Conservation (phyloP, 345 rosid genomes). For the Eucalyptus virginea region DNA sequence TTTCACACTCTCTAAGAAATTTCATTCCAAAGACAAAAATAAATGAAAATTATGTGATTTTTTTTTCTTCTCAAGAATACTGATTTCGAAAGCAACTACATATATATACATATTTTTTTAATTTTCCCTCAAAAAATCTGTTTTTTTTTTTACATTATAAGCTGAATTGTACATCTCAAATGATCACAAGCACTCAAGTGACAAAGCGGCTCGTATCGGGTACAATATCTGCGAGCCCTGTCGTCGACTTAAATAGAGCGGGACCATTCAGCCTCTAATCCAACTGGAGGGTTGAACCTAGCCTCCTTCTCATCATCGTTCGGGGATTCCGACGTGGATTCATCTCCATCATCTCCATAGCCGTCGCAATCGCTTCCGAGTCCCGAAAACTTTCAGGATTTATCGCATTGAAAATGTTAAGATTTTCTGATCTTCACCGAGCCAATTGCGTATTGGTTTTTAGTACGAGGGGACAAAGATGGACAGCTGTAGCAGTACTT, state of each 20-base stretch:
- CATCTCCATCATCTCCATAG: not conserved
- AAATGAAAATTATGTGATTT: not conserved
- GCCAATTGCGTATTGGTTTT: not conserved
- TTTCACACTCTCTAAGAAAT: not conserved
- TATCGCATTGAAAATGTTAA: not conserved
- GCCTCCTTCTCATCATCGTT: not conserved
- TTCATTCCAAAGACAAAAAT: not conserved
- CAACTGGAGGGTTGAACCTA: not conserved
- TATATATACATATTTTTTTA: not conserved
- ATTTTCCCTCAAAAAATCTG: not conserved
- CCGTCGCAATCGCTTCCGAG: not conserved
- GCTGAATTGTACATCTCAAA: not conserved
- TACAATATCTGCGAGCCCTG: not conserved
- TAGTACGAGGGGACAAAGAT: not conserved
- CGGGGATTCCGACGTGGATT: not conserved
- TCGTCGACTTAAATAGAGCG: not conserved
- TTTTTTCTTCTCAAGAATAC: not conserved
- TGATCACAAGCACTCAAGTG: not conserved
- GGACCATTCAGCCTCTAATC: not conserved
- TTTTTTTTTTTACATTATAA: not conserved
- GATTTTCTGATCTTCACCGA: not conserved
- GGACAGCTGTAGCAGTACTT: not conserved
- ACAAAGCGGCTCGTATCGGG: not conserved
- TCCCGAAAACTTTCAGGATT: not conserved
- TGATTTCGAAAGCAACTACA: not conserved